Evolutionary conservation across 1,139 yeast species (phyloP).

Genomic region (Yamadazyma pseudoaaseri): DNA sequence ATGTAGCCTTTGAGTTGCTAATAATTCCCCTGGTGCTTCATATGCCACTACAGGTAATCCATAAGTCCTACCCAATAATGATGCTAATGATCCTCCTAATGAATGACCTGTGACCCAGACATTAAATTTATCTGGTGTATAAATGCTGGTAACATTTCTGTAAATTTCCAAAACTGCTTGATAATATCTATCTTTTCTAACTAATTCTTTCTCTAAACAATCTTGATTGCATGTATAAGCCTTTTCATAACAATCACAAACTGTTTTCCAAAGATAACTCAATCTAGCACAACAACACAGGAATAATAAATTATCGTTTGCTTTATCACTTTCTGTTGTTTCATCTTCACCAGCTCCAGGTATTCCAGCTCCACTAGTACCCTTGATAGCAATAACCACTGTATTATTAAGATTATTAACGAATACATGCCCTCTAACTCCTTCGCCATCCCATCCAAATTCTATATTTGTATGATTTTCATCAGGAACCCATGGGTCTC

Average conservation of each 20-base stretch:
- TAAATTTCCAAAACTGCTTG: constrained; percentile 78
- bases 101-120: constrained; percentile 97
- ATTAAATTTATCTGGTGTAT: constrained; percentile 60
- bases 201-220: constrained; percentile 77
- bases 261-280: constrained; percentile 90
- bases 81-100: constrained; percentile 85
- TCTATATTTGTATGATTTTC: constrained; percentile 33
- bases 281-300: constrained; percentile 97
- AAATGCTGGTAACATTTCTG: constrained; percentile 62
- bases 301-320: constrained; percentile 83
- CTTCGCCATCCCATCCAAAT: constrained; percentile 86
- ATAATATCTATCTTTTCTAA: constrained; percentile 77
- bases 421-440: constrained; percentile 89
- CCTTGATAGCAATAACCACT: constrained; percentile 82
- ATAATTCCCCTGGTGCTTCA: constrained; percentile 90
- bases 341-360: constrained; percentile 75
- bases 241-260: constrained; percentile 87
- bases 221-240: constrained; percentile 88
- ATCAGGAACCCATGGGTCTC: constrained; percentile 54
- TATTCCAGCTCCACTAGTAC: constrained; percentile 85
- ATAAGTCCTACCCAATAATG: constrained; percentile 81
- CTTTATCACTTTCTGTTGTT: constrained; percentile 77
- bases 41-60: constrained; percentile 89
- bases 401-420: constrained; percentile 61
- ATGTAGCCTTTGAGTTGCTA: constrained; percentile 82